Evolutionary conservation across 2,329 filamentous ascomycete genomes (phyloP), one percentile per base, ranked within the genome.

Genomic region (Incumbomyces delicatus): DNA sequence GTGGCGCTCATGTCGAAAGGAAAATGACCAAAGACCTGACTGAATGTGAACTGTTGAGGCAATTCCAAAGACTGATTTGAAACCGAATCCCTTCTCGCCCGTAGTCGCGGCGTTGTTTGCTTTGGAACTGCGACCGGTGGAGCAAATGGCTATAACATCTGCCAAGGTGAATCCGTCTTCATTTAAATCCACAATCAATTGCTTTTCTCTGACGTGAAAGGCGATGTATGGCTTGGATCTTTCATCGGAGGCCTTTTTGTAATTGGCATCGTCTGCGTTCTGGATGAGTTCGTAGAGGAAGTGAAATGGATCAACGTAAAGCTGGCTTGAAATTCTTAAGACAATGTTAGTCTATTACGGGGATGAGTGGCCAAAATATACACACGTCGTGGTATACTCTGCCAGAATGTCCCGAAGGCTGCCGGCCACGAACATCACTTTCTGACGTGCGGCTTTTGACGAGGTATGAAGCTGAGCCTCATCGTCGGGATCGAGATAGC

Each of bases 161-260:
- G 52, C 51, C 11, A 55, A 35, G 2, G 53, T 61, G 49, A 70
- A 70, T 2, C 66, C 67, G 48, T 76, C 60, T 48, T 69, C 66
- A 38, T 69, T 69, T n/a, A 56, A 22, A 20, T 50, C 50, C 31
- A 50, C 44, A 31, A 51, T 37, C 13, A 51, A 31, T 8, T 51
- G 35, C 37, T 30, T 43, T 12, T 30, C 4, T 2, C 20, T 34
- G 14, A 51, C 43, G 13, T 41, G 38, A 46, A 53, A 52, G 5
- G 43, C 47, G 11, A 52, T 40, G 17, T 18, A 32, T 5, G 50
- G 50, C 11, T 13, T 22, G 12, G 40, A 32, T 29, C 31, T 20
- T 13, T 44, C 44, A 5, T 38, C 32, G 29, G 18, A 31, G 4
- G 39, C 39, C 29, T 18, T 27, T 13, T 39, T 17, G 30, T 48